A percentile compares a stretch with the other conserved stretches of the same genome.
Conservation (phyloP, 345 rosid species). For the Eucalyptus leucophloia region DNA sequence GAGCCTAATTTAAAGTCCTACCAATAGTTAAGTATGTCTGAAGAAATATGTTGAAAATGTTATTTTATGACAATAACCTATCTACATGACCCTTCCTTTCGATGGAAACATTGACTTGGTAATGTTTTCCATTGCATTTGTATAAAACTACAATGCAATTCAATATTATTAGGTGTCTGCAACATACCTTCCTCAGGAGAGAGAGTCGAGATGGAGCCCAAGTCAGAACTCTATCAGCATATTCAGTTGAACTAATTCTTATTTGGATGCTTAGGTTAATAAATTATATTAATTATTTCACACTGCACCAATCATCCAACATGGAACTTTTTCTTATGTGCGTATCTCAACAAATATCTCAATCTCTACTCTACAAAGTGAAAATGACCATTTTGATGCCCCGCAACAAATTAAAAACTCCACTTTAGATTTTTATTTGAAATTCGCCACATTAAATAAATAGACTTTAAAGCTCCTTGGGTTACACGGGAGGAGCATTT, state of each 20-base stretch:
- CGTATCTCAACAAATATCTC: not conserved
- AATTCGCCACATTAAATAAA: not conserved
- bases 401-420: not conserved
- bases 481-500: not conserved
- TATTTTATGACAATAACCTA: not conserved
- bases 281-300: rapidly evolving
- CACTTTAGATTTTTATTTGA: not conserved
- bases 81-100: not conserved
- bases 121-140: not conserved
- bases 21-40: not conserved
- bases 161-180: not conserved
- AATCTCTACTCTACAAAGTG: not conserved
- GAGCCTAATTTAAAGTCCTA: too few relatives aligned
- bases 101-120: not conserved
- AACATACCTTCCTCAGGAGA: not conserved
- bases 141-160: not conserved
- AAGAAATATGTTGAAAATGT: not conserved
- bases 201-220: not conserved
- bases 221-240: not conserved
- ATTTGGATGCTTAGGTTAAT: not conserved
- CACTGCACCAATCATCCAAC: rapidly evolving
- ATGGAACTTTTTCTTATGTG: rapidly evolving
- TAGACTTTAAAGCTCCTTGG: not conserved
- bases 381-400: not conserved
- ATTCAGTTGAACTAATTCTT: rapidly evolving